phyloP scores from a whole-genome alignment of 257 asterid genomes.

The Solanum commersonii region DNA sequence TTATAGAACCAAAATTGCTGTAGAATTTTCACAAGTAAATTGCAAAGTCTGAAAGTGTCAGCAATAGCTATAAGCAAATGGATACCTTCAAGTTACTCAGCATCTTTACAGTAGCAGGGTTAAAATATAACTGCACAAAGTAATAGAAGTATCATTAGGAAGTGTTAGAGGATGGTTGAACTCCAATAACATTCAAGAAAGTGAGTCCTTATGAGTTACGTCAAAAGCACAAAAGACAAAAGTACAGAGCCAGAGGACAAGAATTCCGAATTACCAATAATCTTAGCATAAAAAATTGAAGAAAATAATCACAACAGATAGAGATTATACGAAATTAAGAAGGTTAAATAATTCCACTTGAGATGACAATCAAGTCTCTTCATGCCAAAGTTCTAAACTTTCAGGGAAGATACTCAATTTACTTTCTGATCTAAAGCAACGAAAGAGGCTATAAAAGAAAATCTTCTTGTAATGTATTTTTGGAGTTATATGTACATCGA shows the following conservation, averaged over 20 bases:
- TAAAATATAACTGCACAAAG: slow-evolving; percentile 75
- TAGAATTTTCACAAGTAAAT: not conserved
- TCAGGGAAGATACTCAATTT: not conserved
- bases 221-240: not conserved
- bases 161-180: not conserved
- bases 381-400: not conserved
- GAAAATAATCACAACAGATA: not conserved
- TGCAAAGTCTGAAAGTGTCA: not conserved
- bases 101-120: slow-evolving; percentile 99
- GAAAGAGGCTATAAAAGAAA: not conserved
- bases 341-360: not conserved
- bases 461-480: not conserved
- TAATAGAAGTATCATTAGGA: not conserved
- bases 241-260: not conserved
- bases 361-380: not conserved
- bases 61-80: not conserved
- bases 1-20: not conserved
- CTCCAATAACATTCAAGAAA: not conserved
- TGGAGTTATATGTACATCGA: not conserved
- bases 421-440: not conserved
- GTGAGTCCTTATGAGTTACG: not conserved
- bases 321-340: not conserved
- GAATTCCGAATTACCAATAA: not conserved
- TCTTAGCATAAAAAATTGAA: not conserved
- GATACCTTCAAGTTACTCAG: slow-evolving; percentile 96